Percentiles rank a stretch among this genome's conserved stretches.
These are phyloP conservation scores for Barbatosphaeria neglecta DNA, from an alignment of 495 filamentous ascomycete species.

Conservation along the genomic window DNA sequence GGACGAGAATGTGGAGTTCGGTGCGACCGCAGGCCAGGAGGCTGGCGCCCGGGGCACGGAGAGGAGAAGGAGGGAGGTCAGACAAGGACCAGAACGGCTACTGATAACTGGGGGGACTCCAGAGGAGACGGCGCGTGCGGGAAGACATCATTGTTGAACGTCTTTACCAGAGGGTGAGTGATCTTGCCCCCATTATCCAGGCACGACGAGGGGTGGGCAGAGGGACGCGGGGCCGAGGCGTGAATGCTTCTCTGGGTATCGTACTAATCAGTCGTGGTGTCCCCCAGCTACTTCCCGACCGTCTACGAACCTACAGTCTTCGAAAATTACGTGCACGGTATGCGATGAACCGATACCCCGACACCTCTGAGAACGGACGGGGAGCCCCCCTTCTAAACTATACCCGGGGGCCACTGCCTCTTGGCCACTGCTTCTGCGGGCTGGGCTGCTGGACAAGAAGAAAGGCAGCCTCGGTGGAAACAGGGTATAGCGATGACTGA, in stretches of 20 bases:
- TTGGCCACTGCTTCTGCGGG: too few species aligned
- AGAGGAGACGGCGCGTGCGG: slow-evolving; percentile 96
- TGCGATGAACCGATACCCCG: slow-evolving; percentile 3
- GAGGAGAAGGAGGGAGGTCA: too few species aligned
- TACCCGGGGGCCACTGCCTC: too few species aligned
- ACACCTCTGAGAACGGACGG: too few species aligned
- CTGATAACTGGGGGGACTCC: slow-evolving; percentile 19
- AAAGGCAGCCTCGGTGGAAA: too few species aligned
- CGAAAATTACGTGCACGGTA: slow-evolving; percentile 98
- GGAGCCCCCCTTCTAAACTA: too few species aligned
- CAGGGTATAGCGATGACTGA: not conserved
- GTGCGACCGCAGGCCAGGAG: too few species aligned
- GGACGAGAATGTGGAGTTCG: too few species aligned
- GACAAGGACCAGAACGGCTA: not conserved
- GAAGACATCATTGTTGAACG: slow-evolving; percentile 94
- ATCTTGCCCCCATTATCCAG: not conserved
- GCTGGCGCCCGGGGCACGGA: too few species aligned
- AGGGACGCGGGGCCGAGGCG: too few species aligned
- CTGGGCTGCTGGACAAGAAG: too few species aligned
- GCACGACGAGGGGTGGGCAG: not conserved
- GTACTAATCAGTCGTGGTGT: not conserved
- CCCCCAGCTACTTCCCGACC: slow-evolving; percentile 82
- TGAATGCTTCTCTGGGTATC: too few species aligned
- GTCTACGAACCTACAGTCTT: slow-evolving; percentile 99
- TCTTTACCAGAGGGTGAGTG: slow-evolving; percentile 90